Evolutionary conservation across 2,329 filamentous ascomycete species (phyloP).

Genomic region (Pseudocercospora cruenta): DNA sequence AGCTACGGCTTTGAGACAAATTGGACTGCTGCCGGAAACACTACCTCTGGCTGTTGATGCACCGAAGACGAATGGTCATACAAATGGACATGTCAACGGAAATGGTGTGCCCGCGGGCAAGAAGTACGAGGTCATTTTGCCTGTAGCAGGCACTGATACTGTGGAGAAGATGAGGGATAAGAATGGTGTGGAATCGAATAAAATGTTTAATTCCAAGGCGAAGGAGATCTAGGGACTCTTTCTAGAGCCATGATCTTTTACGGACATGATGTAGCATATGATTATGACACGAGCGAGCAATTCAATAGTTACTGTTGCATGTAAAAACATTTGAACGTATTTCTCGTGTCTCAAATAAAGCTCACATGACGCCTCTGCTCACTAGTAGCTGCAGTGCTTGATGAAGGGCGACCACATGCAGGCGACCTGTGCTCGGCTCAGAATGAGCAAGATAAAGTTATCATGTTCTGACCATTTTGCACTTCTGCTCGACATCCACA

Average conservation of each 20-base stretch:
- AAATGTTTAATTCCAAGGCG: constrained; percentile 51
- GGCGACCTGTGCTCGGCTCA: too few species aligned
- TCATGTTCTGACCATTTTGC: too few species aligned
- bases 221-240: constrained; percentile 18
- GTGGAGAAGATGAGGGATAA: constrained; percentile 57
- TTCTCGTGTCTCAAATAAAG: too few species aligned
- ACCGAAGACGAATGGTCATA: constrained; percentile 24
- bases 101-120: constrained; percentile 41
- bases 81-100: constrained; percentile 14
- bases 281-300: not conserved
- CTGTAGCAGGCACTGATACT: constrained; percentile 61
- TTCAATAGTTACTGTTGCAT: not conserved
- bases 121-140: constrained; percentile 63
- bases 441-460: too few species aligned
- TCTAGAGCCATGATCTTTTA: not conserved
- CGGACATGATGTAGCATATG: not conserved
- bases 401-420: too few species aligned
- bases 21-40: constrained; percentile 67
- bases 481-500: too few species aligned
- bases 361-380: too few species aligned
- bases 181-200: constrained; percentile 56
- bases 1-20: constrained; percentile 62
- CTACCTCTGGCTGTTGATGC: constrained; percentile 61
- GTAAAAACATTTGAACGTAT: too few species aligned
- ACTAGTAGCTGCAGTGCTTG: too few species aligned